phyloP scores from a whole-genome alignment of 208 protist genomes.

The Crithidia bombi region DNA sequence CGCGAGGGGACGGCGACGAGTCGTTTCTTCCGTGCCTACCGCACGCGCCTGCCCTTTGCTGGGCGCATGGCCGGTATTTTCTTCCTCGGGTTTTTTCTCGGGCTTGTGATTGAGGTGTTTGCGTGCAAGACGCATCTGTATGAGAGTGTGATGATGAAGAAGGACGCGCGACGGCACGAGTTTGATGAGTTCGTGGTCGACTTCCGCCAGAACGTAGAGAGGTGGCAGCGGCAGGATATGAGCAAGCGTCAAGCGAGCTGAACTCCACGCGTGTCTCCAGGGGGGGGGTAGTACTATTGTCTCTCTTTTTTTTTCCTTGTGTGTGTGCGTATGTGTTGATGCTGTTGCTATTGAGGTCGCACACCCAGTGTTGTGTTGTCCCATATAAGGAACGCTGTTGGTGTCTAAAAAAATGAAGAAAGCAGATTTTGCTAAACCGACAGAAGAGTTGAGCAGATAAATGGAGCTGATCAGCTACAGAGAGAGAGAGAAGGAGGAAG shows the following conservation, averaged over 20 bases:
- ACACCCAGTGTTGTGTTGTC: neutral
- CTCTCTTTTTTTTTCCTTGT: slow-evolving; percentile 14
- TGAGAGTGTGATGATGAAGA: slow-evolving; percentile 83
- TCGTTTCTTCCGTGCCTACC: slow-evolving; percentile 57
- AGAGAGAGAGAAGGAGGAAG: too few species aligned
- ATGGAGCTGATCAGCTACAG: too few species aligned
- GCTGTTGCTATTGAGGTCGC: neutral
- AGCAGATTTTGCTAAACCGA: too few species aligned
- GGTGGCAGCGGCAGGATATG: slow-evolving; percentile 78
- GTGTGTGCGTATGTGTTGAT: neutral
- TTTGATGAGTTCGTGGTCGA: slow-evolving; percentile 86
- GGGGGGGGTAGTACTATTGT: neutral
- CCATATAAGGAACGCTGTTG: too few species aligned
- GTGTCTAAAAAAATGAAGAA: too few species aligned
- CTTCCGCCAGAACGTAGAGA: slow-evolving; percentile 71
- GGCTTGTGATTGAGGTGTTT: slow-evolving; percentile 71
- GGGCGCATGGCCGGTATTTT: slow-evolving; percentile 66
- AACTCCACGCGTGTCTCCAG: neutral
- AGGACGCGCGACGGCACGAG: slow-evolving; percentile 74
- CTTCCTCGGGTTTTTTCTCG: slow-evolving; percentile 57
- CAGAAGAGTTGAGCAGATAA: too few species aligned
- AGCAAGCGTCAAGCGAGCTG: slow-evolving; percentile 23
- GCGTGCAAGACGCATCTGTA: slow-evolving; percentile 85
- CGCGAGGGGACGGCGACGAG: slow-evolving; percentile 50
- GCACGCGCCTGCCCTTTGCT: slow-evolving; percentile 53